Conservation (phyloP, 1,139 yeast genomes). For the Lizanozyma gosingica region DNA sequence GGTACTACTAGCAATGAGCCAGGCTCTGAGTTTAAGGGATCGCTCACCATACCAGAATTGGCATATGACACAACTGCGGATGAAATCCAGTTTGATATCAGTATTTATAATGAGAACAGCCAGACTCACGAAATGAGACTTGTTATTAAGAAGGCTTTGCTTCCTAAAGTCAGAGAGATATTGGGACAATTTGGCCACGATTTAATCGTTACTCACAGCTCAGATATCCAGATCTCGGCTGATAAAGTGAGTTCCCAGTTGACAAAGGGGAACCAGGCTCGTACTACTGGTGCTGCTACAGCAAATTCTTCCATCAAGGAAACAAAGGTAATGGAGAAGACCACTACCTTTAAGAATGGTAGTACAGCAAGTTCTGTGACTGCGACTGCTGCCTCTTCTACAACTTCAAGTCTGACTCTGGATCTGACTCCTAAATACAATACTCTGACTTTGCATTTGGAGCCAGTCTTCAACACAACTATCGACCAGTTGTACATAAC, state of each 20-base stretch:
- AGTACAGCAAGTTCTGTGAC: constrained; percentile 8
- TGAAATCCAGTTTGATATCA: constrained; percentile 76
- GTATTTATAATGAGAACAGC: constrained; percentile 50
- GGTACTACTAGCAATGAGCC: constrained; percentile 35
- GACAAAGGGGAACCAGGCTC: constrained; percentile 56
- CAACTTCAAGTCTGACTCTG: constrained; percentile 13
- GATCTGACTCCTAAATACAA: constrained; percentile 52
- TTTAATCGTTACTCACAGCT: constrained; percentile 66
- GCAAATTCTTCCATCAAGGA: neutral
- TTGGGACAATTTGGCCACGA: constrained; percentile 68
- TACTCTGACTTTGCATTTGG: constrained; percentile 70
- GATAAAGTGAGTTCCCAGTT: constrained; percentile 59
- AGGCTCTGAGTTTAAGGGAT: constrained; percentile 44
- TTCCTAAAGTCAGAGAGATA: constrained; percentile 58
- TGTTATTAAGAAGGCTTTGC: constrained; percentile 47
- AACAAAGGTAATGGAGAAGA: constrained; percentile 1
- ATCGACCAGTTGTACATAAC: constrained; percentile 79
- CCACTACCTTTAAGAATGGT: constrained; percentile 7
- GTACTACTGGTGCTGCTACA: constrained; percentile 1
- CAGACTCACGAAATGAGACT: constrained; percentile 43
- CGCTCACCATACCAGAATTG: constrained; percentile 79
- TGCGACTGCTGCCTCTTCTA: constrained; percentile 6
- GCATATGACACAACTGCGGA: constrained; percentile 88
- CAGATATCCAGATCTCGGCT: constrained; percentile 63
- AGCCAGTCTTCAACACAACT: constrained; percentile 76